A percentile compares a stretch with the other conserved stretches of the same genome.
phyloP scores from a whole-genome alignment of 768 basidiomycete genomes.

The Kwoniella sp. region DNA sequence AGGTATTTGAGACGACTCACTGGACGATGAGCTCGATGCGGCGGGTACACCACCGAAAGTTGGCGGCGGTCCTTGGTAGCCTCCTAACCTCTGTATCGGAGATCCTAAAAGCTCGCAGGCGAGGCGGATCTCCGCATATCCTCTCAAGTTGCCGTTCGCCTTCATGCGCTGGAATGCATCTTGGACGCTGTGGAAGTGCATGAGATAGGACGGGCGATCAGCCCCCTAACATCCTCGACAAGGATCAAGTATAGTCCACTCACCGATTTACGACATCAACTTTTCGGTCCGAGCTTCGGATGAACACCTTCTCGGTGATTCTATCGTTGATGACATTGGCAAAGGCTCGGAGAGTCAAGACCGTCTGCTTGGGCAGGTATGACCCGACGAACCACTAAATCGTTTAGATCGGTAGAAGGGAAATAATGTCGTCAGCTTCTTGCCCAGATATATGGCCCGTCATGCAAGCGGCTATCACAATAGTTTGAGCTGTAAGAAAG shows the following conservation, averaged over 20 bases:
- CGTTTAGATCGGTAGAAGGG: background rate
- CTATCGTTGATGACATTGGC: slow-evolving; percentile 12
- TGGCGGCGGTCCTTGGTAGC: slow-evolving; percentile 24
- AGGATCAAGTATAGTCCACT: slow-evolving; percentile 3
- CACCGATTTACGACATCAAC: slow-evolving; percentile 36
- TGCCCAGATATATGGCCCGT: too few relatives aligned
- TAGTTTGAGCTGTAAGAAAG: too few relatives aligned
- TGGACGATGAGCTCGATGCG: background rate
- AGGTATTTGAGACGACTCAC: background rate
- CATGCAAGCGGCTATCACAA: too few relatives aligned
- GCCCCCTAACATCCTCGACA: background rate
- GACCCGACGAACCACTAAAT: slow-evolving; percentile 39
- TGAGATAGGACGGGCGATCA: background rate
- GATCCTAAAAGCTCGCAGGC: slow-evolving; percentile 35
- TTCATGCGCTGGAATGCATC: slow-evolving; percentile 32
- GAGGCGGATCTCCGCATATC: slow-evolving; percentile 24
- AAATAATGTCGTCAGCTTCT: background rate
- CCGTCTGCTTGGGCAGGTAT: slow-evolving; percentile 39
- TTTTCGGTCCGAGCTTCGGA: slow-evolving; percentile 35
- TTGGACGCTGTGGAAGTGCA: slow-evolving; percentile 22
- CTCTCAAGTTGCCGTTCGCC: slow-evolving; percentile 10
- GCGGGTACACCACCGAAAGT: slow-evolving; percentile 40
- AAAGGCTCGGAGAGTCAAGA: slow-evolving; percentile 29
- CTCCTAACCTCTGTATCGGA: slow-evolving; percentile 4
- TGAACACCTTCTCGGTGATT: slow-evolving; percentile 13